Conservation (phyloP, 1,284 basidiomycete species). For the Cryptococcus sp. region DNA sequence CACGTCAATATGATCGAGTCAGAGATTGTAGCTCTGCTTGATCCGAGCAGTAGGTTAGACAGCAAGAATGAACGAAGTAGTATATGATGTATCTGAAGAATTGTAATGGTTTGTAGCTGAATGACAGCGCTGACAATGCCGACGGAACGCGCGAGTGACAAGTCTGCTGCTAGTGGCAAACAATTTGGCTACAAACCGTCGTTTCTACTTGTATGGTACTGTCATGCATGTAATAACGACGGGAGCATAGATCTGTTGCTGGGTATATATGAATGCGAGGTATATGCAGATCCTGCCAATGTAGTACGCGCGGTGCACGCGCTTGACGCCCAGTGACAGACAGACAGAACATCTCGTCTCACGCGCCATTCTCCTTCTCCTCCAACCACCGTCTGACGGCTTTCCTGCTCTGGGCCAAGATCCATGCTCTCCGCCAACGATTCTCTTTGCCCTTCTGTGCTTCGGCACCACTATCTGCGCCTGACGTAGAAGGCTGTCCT, state of each 20-base stretch:
- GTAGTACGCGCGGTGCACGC: no score
- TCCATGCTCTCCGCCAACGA: slow-evolving; percentile 60
- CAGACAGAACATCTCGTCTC: neutral
- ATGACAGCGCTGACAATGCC: slow-evolving; percentile 1
- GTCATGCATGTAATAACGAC: neutral
- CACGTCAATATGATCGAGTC: no score
- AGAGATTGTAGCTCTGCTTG: no score
- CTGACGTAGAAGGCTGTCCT: neutral
- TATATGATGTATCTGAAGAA: no score
- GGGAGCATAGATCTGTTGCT: neutral
- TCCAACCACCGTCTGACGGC: slow-evolving; percentile 58
- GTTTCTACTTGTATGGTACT: neutral
- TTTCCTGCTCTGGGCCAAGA: slow-evolving; percentile 55
- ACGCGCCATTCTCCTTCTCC: slow-evolving; percentile 42
- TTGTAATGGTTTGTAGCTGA: neutral
- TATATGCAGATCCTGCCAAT: neutral
- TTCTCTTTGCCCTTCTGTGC: slow-evolving; percentile 52
- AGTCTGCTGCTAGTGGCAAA: slow-evolving; percentile 3
- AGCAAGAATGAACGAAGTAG: no score
- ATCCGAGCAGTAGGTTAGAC: no score
- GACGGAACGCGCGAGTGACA: neutral
- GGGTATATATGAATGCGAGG: neutral
- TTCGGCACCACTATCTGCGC: slow-evolving; percentile 2
- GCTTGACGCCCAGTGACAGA: no score
- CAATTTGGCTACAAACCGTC: neutral